phyloP scores from a whole-genome alignment of 1,284 basidiomycete genomes.

The Xerocomus minutiporus region DNA sequence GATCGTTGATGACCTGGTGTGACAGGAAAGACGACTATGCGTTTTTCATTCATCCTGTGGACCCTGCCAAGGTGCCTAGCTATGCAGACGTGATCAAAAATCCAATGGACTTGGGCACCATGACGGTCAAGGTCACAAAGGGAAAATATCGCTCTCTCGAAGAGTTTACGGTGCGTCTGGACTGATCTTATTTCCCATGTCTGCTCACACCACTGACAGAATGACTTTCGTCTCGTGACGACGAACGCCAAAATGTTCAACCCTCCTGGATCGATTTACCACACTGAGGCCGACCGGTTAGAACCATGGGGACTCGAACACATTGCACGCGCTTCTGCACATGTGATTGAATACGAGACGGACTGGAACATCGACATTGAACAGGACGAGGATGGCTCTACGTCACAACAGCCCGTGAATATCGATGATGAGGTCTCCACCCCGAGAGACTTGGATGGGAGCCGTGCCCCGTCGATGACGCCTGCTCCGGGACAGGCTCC shows the following conservation, averaged over 20 bases:
- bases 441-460: conserved; percentile 23
- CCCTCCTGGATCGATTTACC: conserved; percentile 63
- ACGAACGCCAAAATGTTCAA: conserved; percentile 72
- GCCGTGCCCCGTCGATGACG: conserved; percentile 21
- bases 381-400: conserved; percentile 51
- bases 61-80: conserved; percentile 59
- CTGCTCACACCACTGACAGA: conserved; percentile 34
- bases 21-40: conserved; percentile 80
- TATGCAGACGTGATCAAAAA: conserved; percentile 64
- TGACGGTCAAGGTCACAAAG: conserved; percentile 59
- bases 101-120: conserved; percentile 84
- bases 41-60: conserved; percentile 74
- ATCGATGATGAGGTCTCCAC: conserved; percentile 24
- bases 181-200: background rate
- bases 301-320: conserved; percentile 67
- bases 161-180: conserved; percentile 61
- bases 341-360: conserved; percentile 73
- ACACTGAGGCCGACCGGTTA: conserved; percentile 65
- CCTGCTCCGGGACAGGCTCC: conserved; percentile 39
- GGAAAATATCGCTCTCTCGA: conserved; percentile 71
- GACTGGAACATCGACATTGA: conserved; percentile 82
- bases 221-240: conserved; percentile 67
- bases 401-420: conserved; percentile 37
- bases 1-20: conserved; percentile 11
- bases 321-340: conserved; percentile 61